A percentile compares a stretch with the other conserved stretches of the same genome.
phyloP scores from a whole-genome alignment of 2,329 filamentous ascomycete species.

The Cercospora sp. region DNA sequence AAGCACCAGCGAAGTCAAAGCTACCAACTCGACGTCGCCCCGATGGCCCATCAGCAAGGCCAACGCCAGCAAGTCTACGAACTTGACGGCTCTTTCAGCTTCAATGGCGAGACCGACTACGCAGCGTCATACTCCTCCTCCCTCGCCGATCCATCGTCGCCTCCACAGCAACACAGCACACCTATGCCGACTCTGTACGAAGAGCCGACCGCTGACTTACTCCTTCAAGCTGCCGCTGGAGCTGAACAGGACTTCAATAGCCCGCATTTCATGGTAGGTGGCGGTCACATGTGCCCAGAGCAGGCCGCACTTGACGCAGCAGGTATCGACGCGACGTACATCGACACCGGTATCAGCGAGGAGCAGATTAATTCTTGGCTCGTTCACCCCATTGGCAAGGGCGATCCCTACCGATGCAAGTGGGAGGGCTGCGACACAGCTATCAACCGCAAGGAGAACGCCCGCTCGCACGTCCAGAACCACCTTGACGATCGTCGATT shows the following conservation, averaged over 20 bases:
- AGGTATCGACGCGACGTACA: conserved; percentile 56
- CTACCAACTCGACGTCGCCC: conserved; percentile 53
- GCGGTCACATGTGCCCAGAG: conserved; percentile 37
- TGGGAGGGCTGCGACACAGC: conserved; percentile 76
- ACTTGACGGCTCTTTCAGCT: conserved; percentile 38
- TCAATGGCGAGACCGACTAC: conserved; percentile 46
- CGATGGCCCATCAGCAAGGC: conserved; percentile 51
- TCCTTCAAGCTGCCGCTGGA: conserved; percentile 35
- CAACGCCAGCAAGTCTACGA: conserved; percentile 36
- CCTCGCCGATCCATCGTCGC: conserved; percentile 50
- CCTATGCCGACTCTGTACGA: conserved; percentile 42
- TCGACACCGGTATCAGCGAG: conserved; percentile 79
- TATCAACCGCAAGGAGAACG: conserved; percentile 98
- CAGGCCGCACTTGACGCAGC: conserved; percentile 50
- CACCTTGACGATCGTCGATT: conserved; percentile 96
- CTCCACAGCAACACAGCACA: conserved; percentile 40
- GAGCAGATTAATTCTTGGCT: conserved; percentile 65
- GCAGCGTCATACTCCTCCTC: conserved; percentile 53
- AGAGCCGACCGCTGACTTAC: conserved; percentile 31
- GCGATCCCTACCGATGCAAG: conserved; percentile 51
- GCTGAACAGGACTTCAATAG: conserved; percentile 36
- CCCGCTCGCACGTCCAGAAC: conserved; percentile 97
- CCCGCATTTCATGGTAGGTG: conserved; percentile 35
- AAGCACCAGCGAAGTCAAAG: conserved; percentile 40
- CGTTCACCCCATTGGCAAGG: conserved; percentile 47